Conservation (phyloP, 352 stramenopile species). For the Phytophthora citricola region DNA sequence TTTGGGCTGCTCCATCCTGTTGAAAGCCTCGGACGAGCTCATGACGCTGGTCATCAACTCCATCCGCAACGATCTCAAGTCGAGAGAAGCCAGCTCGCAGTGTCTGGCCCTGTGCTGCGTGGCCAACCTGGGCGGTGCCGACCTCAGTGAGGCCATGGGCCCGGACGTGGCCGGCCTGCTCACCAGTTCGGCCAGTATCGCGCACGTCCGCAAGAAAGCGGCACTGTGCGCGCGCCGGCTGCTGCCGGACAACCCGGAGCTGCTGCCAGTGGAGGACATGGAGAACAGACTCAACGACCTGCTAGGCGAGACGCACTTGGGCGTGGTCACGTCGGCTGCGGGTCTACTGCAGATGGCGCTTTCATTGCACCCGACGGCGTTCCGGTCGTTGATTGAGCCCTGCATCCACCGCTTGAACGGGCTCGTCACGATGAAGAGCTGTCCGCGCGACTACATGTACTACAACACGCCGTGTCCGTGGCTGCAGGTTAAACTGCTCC, state of each 20-base stretch:
- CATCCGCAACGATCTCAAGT: slow-evolving; percentile 96
- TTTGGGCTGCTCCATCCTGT: slow-evolving; percentile 95
- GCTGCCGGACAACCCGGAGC: slow-evolving; percentile 92
- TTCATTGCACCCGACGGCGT: slow-evolving; percentile 88
- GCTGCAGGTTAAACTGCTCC: slow-evolving; percentile 94
- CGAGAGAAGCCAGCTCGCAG: slow-evolving; percentile 85
- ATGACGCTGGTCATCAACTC: slow-evolving; percentile 96
- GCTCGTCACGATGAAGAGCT: slow-evolving; percentile 95
- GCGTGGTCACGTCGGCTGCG: slow-evolving; percentile 94
- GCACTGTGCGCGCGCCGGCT: slow-evolving; percentile 95
- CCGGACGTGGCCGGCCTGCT: slow-evolving; percentile 94
- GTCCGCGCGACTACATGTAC: slow-evolving; percentile 97
- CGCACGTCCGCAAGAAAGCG: slow-evolving; percentile 97
- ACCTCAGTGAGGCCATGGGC: slow-evolving; percentile 95
- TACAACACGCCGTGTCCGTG: slow-evolving; percentile 97
- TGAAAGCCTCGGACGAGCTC: slow-evolving; percentile 91
- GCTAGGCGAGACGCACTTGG: slow-evolving; percentile 93
- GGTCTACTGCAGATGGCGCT: slow-evolving; percentile 92
- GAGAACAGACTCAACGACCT: slow-evolving; percentile 74
- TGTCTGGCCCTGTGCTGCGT: slow-evolving; percentile 96
- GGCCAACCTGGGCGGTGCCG: slow-evolving; percentile 95
- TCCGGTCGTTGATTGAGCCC: slow-evolving; percentile 93
- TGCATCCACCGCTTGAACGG: slow-evolving; percentile 92
- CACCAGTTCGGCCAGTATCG: slow-evolving; percentile 91
- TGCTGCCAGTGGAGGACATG: slow-evolving; percentile 88